Evolutionary conservation across 768 basidiomycete genomes (phyloP), one percentile per base, ranked within the genome.

Genomic region (Hypsizygus marmoreus): DNA sequence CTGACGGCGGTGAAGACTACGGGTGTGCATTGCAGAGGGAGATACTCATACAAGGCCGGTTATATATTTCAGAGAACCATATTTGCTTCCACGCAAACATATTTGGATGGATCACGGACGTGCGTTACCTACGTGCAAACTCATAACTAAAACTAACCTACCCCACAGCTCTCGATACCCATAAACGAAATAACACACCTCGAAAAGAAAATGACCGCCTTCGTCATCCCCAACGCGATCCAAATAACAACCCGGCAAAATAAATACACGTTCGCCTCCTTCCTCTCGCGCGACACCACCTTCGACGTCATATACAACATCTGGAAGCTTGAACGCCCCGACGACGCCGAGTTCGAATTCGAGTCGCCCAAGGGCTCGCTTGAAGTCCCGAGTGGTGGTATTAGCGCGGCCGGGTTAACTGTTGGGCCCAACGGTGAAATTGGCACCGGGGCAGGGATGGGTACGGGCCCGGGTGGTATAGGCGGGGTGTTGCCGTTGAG

Each of bases 51-150:
- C 97, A 98, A 75, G 97, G 97, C 4, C 77, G 97, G 9, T 64
- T 99, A 45, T 97, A 97, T 67, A 91, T 98, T 17, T 98, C 97
- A 6, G 95, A 99, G 69, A 97, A 98, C 68, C 95, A 97, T 61
- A 80, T 97, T n/a, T 98, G 93, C 71, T 99, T 98, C 74, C 91
- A 99, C 57, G 95, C 97, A 32, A 98, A 98, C 62, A 97, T 98
- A 33, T 95, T 98, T 66, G 95, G 97, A 32, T 98, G 95, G 97
- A 88, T 97, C 38, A 98, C 95, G 22, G 86, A 95, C 62, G 95
- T 95, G 65, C 66, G 94, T 74, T 0, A 26, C 10, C 23, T 39
- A 36, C 34, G 23, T 20, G 8, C 42, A 19, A 23, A 20, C 43
- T 37, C 42, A 31, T 45, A 48, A 59, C 42, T 53, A 40, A 53